Conservation (phyloP, 495 filamentous ascomycete genomes). For the Parachaetomium inaequale region DNA sequence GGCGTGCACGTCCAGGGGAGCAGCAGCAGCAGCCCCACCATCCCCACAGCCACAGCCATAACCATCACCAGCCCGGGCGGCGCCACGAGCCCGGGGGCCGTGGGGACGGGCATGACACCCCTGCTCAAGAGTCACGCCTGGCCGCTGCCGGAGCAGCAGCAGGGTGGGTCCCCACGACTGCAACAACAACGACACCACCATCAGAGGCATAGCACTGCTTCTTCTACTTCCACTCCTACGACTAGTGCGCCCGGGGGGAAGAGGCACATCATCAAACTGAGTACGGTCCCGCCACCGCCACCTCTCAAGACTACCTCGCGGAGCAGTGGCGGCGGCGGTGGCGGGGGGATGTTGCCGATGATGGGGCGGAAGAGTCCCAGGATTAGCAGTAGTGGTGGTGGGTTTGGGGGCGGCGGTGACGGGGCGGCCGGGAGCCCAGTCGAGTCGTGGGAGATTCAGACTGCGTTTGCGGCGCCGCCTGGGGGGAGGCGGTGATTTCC, state of each 20-base stretch:
- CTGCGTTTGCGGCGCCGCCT: conserved; percentile 28
- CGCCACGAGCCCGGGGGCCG: too few species aligned
- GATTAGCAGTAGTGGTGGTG: neutral
- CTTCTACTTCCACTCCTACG: too few species aligned
- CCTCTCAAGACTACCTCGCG: conserved; percentile 10
- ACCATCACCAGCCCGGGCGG: neutral
- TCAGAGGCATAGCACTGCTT: conserved; percentile 16
- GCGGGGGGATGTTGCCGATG: neutral
- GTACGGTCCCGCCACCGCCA: conserved; percentile 4
- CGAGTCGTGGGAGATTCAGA: conserved; percentile 30
- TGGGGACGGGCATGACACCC: conserved; percentile 35
- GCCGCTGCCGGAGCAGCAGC: conserved; percentile 17
- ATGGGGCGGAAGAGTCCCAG: conserved; percentile 20
- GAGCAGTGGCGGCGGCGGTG: neutral
- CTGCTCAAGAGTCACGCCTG: conserved; percentile 29
- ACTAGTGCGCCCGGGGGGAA: too few species aligned
- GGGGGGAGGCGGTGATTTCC: conserved; percentile 20
- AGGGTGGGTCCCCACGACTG: too few species aligned
- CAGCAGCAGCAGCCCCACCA: neutral
- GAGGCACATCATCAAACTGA: neutral
- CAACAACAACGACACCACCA: conserved; percentile 21
- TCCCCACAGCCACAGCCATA: neutral
- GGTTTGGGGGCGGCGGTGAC: neutral
- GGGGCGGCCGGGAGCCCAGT: conserved; percentile 26
- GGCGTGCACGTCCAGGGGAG: conserved; percentile 27